Base-by-base conservation (phyloP, 1,139 yeast genomes). In the Diutina rugosa region DNA sequence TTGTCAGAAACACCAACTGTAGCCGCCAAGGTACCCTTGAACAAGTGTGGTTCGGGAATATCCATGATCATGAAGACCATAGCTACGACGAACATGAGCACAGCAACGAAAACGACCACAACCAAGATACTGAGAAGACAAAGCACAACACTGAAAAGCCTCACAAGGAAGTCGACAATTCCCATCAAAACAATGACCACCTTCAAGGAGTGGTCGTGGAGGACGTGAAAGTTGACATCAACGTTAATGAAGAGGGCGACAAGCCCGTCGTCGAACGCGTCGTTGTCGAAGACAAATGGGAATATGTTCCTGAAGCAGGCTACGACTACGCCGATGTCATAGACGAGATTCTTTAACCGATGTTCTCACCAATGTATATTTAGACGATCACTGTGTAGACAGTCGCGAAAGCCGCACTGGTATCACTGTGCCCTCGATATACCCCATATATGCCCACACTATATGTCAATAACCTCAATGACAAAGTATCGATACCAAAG, bases 401-500 rank as follows among this genome's bases (percentile, higher is more conserved):
- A 35, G 6, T 35, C 41, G 41, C 41, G 41, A 35, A 35, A 35
- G 41, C 41, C 41, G 41, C 41, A 35, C 41, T n/a, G 41, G 10
- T 32, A 9, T 32, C 35, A 5, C 35, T 10, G 9, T 9, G 10
- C 35, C 9, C 35, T 10, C 12, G 9, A 9, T 32, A 32, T 32
- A 32, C 16, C 45, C 46, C 46, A 9, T n/a, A n/a, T n/a, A 52
- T 52, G 55, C 38, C 55, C 45, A 80, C 84, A 1, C 65, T 84
- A 46, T 87, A 87, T 64, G 66, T 87, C 46, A 77, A 86, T 61
- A 88, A 88, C 64, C 71, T 90, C 60, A 86, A 87, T 64, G 96
- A 90, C 63, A 81, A 81, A 61, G 79, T 87, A 18, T 78, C 85
- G 8, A 63, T 79, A 4, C 74, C 76, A 46, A 77, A 77, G 26